phyloP scores from a whole-genome alignment of 495 filamentous ascomycete genomes.

The Penicillium dipodomyicola region DNA sequence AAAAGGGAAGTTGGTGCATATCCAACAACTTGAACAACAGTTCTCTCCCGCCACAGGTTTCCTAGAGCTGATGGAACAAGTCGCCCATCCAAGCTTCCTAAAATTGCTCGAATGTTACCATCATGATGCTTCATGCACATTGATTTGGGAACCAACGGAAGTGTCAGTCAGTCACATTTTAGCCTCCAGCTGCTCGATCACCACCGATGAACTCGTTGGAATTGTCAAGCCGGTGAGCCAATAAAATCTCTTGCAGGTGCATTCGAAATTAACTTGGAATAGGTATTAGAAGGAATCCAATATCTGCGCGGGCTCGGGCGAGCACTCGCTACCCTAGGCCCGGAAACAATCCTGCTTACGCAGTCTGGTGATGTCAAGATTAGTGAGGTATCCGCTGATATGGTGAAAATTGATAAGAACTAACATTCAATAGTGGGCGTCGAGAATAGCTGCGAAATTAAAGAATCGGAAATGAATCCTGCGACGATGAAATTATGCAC shows the following conservation, averaged over 20 bases:
- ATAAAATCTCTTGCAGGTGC: not conserved
- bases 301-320: no score
- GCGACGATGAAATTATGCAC: constrained; percentile 5
- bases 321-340: no score
- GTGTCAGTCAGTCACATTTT: no score
- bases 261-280: not conserved
- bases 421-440: not conserved
- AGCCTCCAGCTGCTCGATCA: no score
- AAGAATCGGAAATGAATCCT: constrained; percentile 3
- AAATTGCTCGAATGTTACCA: constrained; percentile 9
- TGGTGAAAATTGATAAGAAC: not conserved
- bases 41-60: not conserved
- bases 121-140: not conserved
- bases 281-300: no score
- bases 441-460: constrained; percentile 1
- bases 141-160: not conserved
- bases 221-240: no score
- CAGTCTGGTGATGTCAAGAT: constrained; percentile 7
- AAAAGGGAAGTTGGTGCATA: constrained; percentile 9
- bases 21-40: constrained; percentile 6
- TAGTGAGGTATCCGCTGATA: not conserved
- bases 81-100: constrained; percentile 8
- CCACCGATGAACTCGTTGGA: no score
- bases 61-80: constrained; percentile 3
- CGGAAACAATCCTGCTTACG: not conserved